Base-by-base conservation (phyloP, 371 early-diverging fungal genomes). In the Thermomucor indicae-seudaticae region DNA sequence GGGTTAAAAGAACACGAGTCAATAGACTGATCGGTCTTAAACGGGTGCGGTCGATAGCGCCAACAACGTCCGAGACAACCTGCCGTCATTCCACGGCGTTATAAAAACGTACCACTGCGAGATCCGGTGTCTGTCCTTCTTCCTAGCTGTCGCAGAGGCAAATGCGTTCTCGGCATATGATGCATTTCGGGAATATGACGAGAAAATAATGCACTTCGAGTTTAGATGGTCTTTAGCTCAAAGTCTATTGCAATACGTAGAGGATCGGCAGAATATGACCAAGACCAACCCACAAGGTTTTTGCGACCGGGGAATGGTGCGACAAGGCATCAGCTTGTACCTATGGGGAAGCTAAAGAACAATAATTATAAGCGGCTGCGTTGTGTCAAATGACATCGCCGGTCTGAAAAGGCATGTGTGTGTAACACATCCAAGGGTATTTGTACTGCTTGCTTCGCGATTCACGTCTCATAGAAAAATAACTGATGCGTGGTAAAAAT, bases 81-180 rank as follows among this genome's bases (percentile, higher is more conserved):
- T 31, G 32, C 32, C 32, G n/a, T 46, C 46, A 16, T 46, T 46
- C 30, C 46, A 46, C 32, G 31, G 17, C 23, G 46, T 46, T 31
- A 46, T 46, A 32, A 27, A 12, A 23, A 46, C 46, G 14, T 31
- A 29, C 31, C 46, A 32, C 31, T 46, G 46, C 31, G 31, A 46
- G 23, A n/a, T 46, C 11, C 46, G 46, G 16, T 46, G 28, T 31
- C 25, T 44, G 14, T 46, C 46, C n/a, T 31, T 46, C 46, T 46
- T 46, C 28, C 28, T 46, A 29, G 46, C 30, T 31, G 31, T 46
- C n/a, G 32, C 32, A 17, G 46, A 31, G 31, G 46, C 46, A 10
- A 46, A 46, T 29, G 28, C 46, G 17, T 46, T 27, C 32, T 46
- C 46, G 8, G 46, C 46, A 14, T 46, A 46, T 43, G 14, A 32